A percentile compares a stretch with the other conserved stretches of the same genome.
Evolutionary conservation across 2,329 filamentous ascomycete species (phyloP).

Genomic region (Stagonosporopsis cucurbitacearum): DNA sequence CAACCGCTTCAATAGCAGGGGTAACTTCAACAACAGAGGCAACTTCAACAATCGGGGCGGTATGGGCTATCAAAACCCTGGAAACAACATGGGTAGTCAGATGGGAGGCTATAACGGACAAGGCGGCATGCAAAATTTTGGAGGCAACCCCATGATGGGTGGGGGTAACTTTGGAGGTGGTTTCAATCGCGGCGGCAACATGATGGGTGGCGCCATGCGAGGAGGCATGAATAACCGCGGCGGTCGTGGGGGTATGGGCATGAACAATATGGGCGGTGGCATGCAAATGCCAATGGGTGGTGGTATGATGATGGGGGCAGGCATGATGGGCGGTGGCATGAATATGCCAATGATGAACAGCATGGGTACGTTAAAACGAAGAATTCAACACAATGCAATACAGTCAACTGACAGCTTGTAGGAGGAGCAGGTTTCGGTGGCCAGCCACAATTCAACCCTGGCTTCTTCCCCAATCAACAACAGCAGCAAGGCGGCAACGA

Average conservation of each 20-base stretch:
- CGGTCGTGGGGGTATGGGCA: constrained; percentile 47
- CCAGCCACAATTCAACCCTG: constrained; percentile 74
- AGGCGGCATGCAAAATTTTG: constrained; percentile 56
- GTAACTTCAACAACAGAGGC: constrained; percentile 43
- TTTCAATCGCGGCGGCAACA: constrained; percentile 53
- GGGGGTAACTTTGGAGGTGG: constrained; percentile 48
- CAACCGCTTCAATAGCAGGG: constrained; percentile 40
- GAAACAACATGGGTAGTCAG: constrained; percentile 47
- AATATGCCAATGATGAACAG: constrained; percentile 50
- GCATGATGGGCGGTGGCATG: constrained; percentile 35
- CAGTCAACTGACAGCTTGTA: constrained; percentile 17
- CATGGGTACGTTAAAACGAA: constrained; percentile 37
- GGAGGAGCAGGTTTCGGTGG: constrained; percentile 63
- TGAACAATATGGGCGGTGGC: constrained; percentile 45
- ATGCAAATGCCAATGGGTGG: constrained; percentile 48
- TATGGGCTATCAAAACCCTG: constrained; percentile 17
- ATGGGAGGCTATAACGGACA: constrained; percentile 55
- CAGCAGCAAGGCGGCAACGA: constrained; percentile 57
- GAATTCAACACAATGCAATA: background rate
- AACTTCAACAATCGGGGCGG: constrained; percentile 41
- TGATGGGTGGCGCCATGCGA: constrained; percentile 51
- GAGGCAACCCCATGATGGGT: constrained; percentile 37
- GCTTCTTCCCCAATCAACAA: constrained; percentile 66
- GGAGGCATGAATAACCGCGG: constrained; percentile 54
- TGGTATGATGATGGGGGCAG: constrained; percentile 59